Percentiles rank a stretch among this genome's conserved stretches.
These are phyloP conservation scores for Hypoxylon sp. DNA, from an alignment of 2,329 filamentous ascomycete genomes.

Conservation along the genomic window DNA sequence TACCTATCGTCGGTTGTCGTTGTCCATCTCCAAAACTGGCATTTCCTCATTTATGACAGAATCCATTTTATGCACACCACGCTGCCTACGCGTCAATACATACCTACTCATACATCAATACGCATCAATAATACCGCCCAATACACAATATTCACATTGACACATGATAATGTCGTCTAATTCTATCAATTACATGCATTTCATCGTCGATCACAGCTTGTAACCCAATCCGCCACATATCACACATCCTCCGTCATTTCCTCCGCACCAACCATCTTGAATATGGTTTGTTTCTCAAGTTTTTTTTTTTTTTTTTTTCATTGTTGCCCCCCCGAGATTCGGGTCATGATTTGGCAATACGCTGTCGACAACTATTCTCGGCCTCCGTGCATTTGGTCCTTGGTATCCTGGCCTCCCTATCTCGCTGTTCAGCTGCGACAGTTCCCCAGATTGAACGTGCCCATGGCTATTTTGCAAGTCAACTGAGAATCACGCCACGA, in stretches of 20 bases:
- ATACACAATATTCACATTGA: slow-evolving; percentile 4
- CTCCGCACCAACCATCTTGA: slow-evolving; percentile 10
- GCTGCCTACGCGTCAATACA: slow-evolving; percentile 3
- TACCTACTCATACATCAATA: not conserved
- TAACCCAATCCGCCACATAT: too few relatives aligned
- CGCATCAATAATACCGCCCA: not conserved
- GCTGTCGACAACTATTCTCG: slow-evolving; percentile 16
- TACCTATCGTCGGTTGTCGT: too few relatives aligned
- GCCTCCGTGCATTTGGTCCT: slow-evolving; percentile 17
- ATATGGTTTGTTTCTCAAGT: not conserved
- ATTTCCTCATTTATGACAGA: slow-evolving; percentile 36
- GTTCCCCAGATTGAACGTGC: slow-evolving; percentile 20
- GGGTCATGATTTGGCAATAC: slow-evolving; percentile 27
- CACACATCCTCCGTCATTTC: too few relatives aligned
- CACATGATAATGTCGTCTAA: not conserved
- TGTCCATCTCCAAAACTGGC: slow-evolving; percentile 24
- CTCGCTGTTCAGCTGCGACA: slow-evolving; percentile 12
- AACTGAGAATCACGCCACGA: slow-evolving; percentile 26
- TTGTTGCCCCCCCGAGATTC: slow-evolving; percentile 26
- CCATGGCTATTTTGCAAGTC: slow-evolving; percentile 12
- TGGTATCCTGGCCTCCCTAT: slow-evolving; percentile 20
- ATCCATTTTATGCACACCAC: slow-evolving; percentile 15
- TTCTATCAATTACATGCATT: slow-evolving; percentile 20
- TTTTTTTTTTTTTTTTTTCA: slow-evolving; percentile 10
- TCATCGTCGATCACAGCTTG: slow-evolving; percentile 38